Percentiles rank a stretch among this genome's conserved stretches.
These are phyloP conservation scores for Stemphylium beticola DNA, from an alignment of 2,329 filamentous ascomycete species.

Conservation along the genomic window DNA sequence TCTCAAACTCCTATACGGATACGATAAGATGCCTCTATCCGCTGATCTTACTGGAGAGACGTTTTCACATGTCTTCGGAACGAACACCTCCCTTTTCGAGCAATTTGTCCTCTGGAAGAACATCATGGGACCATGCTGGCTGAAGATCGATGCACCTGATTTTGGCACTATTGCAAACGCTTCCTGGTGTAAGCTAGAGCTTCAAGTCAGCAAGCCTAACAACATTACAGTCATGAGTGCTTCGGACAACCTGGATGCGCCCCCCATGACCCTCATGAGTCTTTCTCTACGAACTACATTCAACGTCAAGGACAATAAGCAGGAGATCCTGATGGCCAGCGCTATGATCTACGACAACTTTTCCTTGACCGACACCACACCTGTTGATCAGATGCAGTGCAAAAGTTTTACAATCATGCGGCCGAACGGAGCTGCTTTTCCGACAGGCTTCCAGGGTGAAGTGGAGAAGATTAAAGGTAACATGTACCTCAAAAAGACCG, in stretches of 20 bases:
- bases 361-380: slow-evolving; percentile 82
- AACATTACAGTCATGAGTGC: slow-evolving; percentile 76
- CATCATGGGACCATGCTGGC: slow-evolving; percentile 98
- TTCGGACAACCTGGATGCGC: slow-evolving; percentile 79
- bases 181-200: slow-evolving; percentile 96
- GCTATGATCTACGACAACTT: slow-evolving; percentile 92
- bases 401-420: slow-evolving; percentile 92
- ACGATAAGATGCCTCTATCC: slow-evolving; percentile 79
- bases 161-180: slow-evolving; percentile 86
- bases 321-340: slow-evolving; percentile 91
- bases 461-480: slow-evolving; percentile 76
- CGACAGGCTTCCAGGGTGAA: slow-evolving; percentile 83
- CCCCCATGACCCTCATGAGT: slow-evolving; percentile 95
- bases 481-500: slow-evolving; percentile 81
- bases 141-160: slow-evolving; percentile 85
- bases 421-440: slow-evolving; percentile 76
- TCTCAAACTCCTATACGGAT: slow-evolving; percentile 94
- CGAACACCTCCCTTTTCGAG: slow-evolving; percentile 92
- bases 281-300: slow-evolving; percentile 85
- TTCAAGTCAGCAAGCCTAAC: slow-evolving; percentile 78
- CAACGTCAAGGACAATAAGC: slow-evolving; percentile 92
- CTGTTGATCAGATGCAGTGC: slow-evolving; percentile 85
- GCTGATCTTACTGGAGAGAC: slow-evolving; percentile 78
- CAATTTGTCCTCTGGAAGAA: slow-evolving; percentile 99
- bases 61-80: slow-evolving; percentile 92